A percentile compares a stretch with the other conserved stretches of the same genome.
These are phyloP conservation scores for Phaeosphaeriaceae sp. DNA, from an alignment of 2,329 filamentous ascomycete genomes.

Conservation along the genomic window DNA sequence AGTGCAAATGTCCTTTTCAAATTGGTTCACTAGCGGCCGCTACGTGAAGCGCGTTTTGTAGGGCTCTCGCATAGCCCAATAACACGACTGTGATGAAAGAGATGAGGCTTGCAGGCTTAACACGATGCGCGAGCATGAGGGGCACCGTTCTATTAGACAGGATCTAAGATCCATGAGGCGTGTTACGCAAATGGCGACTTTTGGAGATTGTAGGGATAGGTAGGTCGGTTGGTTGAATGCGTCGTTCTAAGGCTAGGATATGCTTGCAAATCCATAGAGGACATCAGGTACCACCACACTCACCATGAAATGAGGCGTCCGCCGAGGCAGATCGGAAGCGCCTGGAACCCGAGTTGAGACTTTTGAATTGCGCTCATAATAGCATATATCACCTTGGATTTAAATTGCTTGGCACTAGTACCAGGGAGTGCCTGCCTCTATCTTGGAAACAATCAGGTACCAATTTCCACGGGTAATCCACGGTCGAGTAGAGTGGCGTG, in stretches of 20 bases:
- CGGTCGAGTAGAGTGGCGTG: not conserved
- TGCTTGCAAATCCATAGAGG: not conserved
- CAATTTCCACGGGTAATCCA: not conserved
- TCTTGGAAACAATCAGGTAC: not conserved
- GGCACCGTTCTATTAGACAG: not conserved
- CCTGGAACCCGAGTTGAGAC: not conserved
- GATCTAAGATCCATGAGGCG: not conserved
- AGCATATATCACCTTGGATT: not conserved
- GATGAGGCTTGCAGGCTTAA: conserved; percentile 7
- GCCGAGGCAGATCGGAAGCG: not conserved
- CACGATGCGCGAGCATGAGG: conserved; percentile 3
- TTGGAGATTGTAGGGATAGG: not conserved
- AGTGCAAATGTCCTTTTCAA: not conserved
- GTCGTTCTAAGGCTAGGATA: not conserved
- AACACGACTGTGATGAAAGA: conserved; percentile 12
- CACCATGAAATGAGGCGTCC: not conserved
- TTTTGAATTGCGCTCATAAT: not conserved
- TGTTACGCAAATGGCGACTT: not conserved
- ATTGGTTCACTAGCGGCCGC: conserved; percentile 23
- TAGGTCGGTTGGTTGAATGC: not conserved
- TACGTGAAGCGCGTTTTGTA: conserved; percentile 17
- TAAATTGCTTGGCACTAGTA: not conserved
- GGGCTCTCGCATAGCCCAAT: conserved; percentile 11
- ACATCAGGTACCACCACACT: conserved; percentile 1
- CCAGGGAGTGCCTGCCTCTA: not conserved